Evolutionary conservation across 441 rosid genomes (phyloP).

Genomic region (Euphorbia celastroides): DNA sequence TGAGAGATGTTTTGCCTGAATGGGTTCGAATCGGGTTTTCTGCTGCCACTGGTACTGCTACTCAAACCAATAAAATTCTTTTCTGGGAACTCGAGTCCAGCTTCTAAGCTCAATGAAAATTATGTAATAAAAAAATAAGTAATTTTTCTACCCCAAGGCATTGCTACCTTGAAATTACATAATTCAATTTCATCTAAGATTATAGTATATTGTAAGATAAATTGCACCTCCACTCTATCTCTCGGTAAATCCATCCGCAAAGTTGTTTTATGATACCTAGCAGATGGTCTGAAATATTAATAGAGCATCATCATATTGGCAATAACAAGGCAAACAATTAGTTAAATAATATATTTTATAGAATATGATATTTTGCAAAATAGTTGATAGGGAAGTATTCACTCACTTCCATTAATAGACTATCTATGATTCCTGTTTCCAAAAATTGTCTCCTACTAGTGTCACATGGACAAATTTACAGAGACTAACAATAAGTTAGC

Average conservation of each 20-base stretch:
- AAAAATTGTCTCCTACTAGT: no score
- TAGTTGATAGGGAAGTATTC: neutral
- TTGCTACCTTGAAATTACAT: no score
- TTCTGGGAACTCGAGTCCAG: constrained; percentile 1
- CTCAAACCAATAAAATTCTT: constrained; percentile 1
- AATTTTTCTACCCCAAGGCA: no score
- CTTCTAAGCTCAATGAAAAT: neutral
- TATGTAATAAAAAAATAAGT: no score
- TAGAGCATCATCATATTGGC: neutral
- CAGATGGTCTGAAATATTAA: neutral
- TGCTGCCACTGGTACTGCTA: constrained; percentile 11
- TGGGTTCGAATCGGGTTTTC: constrained; percentile 13
- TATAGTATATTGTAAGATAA: neutral
- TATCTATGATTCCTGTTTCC: neutral
- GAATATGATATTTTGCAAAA: neutral
- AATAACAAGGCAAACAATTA: neutral
- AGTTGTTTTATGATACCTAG: neutral
- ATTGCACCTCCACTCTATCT: neutral
- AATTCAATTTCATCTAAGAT: no score
- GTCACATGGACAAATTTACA: neutral
- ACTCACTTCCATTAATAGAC: neutral
- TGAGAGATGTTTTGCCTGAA: constrained; percentile 12
- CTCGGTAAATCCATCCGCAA: no score
- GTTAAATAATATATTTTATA: neutral
- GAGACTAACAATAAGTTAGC: constrained; percentile 1